Conservation (phyloP, 108 stramenopile genomes). For the Pseudonitzschia pungens region DNA sequence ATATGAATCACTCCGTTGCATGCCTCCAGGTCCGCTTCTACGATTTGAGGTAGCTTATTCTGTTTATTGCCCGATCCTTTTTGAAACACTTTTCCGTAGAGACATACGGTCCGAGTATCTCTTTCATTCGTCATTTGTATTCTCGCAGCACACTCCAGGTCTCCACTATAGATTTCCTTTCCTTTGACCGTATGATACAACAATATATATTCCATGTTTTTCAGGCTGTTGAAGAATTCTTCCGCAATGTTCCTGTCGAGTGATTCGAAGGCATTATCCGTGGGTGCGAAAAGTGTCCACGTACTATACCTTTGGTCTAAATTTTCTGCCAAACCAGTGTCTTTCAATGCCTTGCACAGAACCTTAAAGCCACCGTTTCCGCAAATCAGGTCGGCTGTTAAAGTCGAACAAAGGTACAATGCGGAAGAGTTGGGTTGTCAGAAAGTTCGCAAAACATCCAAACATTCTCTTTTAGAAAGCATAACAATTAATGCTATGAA, state of each 20-base stretch:
- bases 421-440: neutral
- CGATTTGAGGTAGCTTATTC: slow-evolving; percentile 1
- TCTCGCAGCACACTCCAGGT: slow-evolving; percentile 1
- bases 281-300: slow-evolving; percentile 8
- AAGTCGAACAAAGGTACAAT: neutral
- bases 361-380: neutral
- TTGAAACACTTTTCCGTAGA: slow-evolving; percentile 11
- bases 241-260: neutral
- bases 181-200: slow-evolving; percentile 2
- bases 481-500: too few species aligned
- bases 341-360: slow-evolving; percentile 4
- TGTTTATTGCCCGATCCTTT: slow-evolving; percentile 15
- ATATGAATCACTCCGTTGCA: slow-evolving; percentile 19
- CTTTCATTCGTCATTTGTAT: slow-evolving; percentile 14
- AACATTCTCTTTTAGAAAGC: too few species aligned
- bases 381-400: slow-evolving; percentile 8
- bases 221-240: neutral
- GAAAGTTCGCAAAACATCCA: too few species aligned
- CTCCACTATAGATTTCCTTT: neutral
- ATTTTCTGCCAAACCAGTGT: neutral
- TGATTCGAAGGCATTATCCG: neutral
- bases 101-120: slow-evolving; percentile 18
- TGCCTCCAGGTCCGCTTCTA: neutral
- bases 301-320: neutral
- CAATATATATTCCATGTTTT: slow-evolving; percentile 7